Base-by-base conservation (phyloP, 768 basidiomycete genomes). In the Filobasidium floriforme region DNA sequence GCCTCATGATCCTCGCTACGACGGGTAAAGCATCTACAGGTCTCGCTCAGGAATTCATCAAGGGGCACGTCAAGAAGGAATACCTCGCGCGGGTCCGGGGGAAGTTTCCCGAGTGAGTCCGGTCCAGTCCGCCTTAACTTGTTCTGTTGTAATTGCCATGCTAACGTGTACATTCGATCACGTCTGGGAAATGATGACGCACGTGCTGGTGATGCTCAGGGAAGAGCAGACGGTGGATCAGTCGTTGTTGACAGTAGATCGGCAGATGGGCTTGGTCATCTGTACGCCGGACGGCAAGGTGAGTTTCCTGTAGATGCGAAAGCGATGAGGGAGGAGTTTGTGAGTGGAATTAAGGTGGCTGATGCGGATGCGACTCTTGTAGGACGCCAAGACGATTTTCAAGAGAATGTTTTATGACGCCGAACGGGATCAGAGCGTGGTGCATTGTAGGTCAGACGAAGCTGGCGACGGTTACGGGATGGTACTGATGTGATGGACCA, bases 201-300 rank as follows among this genome's bases (percentile, higher is more conserved):
- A 3, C 5, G 46, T 5, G 46, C 3, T 14, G 46, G 14, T 49
- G 46, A 49, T 49, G 22, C 46, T 9, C 26, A 93, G 92, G 49
- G 87, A 84, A 62, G 89, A 92, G 73, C 80, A 90, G n/a, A 77
- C 83, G 0, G 92, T 92, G 67, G 90, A 93, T 67, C 82, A 91
- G 73, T 90, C 92, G 0, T 80, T 99, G 7, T 78, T 99, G 65
- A 92, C 92, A 0, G 86, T 97, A 0, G 96, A 99, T 79, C 84
- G 92, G 61, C 93, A 97, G 75, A 92, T 97, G 87, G 96, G 96
- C 3, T 79, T 99, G 55, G 97, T 97, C 68, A 88, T 98, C 61
- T 90, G 97, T 18, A 91, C 96, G 74, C 91, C 93, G 0, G 87
- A 93, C 65, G 96, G 96, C 51, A 92, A 97, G 83, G 92, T 90